These are phyloP conservation scores for Hirschfeldia incana DNA, from an alignment of 345 rosid species.

Conservation along the genomic window DNA sequence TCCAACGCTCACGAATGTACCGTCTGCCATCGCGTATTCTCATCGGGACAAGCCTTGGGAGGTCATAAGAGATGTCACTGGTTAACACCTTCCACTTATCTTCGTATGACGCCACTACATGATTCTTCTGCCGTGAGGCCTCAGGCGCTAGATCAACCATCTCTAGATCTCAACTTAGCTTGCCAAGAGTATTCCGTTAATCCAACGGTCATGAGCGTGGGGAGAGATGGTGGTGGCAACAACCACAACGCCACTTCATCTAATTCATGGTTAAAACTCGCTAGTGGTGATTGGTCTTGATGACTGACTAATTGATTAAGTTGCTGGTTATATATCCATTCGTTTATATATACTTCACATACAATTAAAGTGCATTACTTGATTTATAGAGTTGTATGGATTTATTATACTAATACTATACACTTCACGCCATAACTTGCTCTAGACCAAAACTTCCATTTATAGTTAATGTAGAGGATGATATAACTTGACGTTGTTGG, in stretches of 20 bases:
- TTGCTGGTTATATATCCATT: conserved; percentile 15
- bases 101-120: conserved; percentile 35
- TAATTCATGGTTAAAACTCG: conserved; percentile 38
- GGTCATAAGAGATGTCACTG: conserved; percentile 99
- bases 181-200: conserved; percentile 35
- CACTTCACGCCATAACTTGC: not conserved
- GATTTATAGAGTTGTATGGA: not conserved
- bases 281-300: conserved; percentile 43
- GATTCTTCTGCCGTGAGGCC: not conserved
- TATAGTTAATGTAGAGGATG: not conserved
- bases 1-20: conserved; percentile 93
- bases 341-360: not conserved
- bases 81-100: conserved; percentile 65
- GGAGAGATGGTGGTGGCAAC: conserved; percentile 25
- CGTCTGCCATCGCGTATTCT: conserved; percentile 84
- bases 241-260: conserved; percentile 26
- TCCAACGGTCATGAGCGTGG: conserved; percentile 31
- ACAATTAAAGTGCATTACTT: not conserved
- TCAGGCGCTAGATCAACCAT: conserved; percentile 33
- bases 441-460: not conserved
- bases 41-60: conserved; percentile 95
- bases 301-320: not conserved
- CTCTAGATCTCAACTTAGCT: conserved; percentile 42
- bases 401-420: not conserved
- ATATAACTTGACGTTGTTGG: not conserved